A percentile compares a stretch with the other conserved stretches of the same genome.
Evolutionary conservation across 148 eudicot genomes (phyloP).

Genomic region (Salicornia ramosissima): DNA sequence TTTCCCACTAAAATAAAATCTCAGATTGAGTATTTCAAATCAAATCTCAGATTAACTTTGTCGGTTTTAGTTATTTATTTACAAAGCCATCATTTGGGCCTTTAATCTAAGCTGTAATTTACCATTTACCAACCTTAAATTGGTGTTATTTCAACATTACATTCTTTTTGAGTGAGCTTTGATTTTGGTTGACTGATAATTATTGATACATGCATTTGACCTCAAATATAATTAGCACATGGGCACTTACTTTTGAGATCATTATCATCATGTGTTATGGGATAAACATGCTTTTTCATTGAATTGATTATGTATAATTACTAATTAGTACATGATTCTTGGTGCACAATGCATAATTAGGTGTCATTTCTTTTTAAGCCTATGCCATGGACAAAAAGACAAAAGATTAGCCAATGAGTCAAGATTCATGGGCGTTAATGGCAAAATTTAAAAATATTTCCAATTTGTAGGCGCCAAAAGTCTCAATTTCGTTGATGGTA

Average conservation of each 20-base stretch:
- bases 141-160: conserved; percentile 14
- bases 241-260: background rate
- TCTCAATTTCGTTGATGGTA: no score
- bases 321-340: conserved; percentile 3
- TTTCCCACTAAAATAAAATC: no score
- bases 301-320: background rate
- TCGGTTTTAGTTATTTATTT: no score
- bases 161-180: conserved; percentile 1
- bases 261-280: background rate
- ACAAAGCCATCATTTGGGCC: no score
- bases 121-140: conserved; percentile 2
- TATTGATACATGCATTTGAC: conserved; percentile 7
- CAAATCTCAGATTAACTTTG: no score
- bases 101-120: background rate
- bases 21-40: no score
- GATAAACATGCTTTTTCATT: conserved; percentile 12
- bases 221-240: background rate
- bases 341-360: conserved; percentile 9
- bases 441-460: no score
- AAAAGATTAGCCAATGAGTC: background rate
- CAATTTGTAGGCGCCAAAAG: no score
- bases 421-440: background rate
- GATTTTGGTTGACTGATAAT: background rate
- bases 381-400: no score
- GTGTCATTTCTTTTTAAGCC: background rate